Conservation (phyloP, 805 yeast species). For the Sungouiella blattae region DNA sequence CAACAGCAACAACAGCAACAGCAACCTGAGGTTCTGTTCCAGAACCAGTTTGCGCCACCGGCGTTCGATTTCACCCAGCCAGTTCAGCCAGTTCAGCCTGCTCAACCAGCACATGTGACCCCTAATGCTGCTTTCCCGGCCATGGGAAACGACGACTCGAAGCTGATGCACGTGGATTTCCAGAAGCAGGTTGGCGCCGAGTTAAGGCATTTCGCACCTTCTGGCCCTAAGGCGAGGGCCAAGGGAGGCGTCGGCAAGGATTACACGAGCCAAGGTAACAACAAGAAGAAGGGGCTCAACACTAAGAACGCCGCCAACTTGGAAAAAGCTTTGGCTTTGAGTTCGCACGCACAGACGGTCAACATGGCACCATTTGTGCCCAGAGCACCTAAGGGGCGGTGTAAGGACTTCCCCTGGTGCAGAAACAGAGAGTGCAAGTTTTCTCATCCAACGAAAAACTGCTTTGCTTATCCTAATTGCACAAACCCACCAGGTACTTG, state of each 20-base stretch:
- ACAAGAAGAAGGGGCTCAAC: slow-evolving; percentile 27
- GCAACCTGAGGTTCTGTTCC: slow-evolving; percentile 2
- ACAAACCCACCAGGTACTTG: slow-evolving; percentile 80
- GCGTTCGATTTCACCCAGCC: neutral
- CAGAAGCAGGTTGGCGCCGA: slow-evolving; percentile 6
- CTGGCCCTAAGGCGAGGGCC: slow-evolving; percentile 4
- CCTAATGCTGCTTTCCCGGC: neutral
- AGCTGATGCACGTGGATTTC: slow-evolving; percentile 11
- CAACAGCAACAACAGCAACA: slow-evolving; percentile 9
- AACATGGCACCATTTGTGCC: slow-evolving; percentile 35
- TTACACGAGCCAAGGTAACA: slow-evolving; percentile 8
- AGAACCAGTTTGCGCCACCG: neutral
- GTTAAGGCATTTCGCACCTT: slow-evolving; percentile 1
- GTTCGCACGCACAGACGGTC: slow-evolving; percentile 19
- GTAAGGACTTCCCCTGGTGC: slow-evolving; percentile 71
- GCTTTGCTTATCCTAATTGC: slow-evolving; percentile 76
- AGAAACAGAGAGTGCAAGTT: slow-evolving; percentile 63
- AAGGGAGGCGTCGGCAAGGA: slow-evolving; percentile 16
- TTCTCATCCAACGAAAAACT: slow-evolving; percentile 76
- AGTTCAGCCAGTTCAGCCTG: neutral
- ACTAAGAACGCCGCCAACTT: slow-evolving; percentile 39
- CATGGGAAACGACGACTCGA: slow-evolving; percentile 2
- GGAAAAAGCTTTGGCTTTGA: slow-evolving; percentile 38
- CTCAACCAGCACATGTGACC: neutral
- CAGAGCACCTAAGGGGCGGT: slow-evolving; percentile 58